These are phyloP conservation scores for Hymenoscyphus occultus DNA, from an alignment of 2,329 filamentous ascomycete species.

Conservation along the genomic window DNA sequence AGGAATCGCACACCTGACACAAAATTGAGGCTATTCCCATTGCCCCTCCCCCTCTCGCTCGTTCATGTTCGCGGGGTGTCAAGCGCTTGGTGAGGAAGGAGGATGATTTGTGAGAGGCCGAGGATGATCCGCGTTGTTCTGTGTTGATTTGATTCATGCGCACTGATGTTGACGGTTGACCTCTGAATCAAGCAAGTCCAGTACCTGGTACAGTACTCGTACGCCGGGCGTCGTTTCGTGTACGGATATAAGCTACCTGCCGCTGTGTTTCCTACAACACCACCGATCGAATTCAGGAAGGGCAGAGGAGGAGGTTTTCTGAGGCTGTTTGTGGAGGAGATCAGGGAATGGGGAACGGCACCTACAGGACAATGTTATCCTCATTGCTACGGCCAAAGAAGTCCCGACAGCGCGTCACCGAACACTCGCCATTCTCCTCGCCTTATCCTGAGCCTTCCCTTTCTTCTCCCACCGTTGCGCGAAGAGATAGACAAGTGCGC, in stretches of 20 bases:
- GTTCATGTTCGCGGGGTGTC: background rate
- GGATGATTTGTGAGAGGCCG: background rate
- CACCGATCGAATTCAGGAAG: constrained; percentile 8
- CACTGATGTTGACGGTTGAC: background rate
- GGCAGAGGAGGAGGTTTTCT: constrained; percentile 14
- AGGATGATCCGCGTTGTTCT: background rate
- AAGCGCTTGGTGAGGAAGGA: background rate
- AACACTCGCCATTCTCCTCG: constrained; percentile 36
- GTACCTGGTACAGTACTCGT: too few species aligned
- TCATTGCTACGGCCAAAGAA: constrained; percentile 38
- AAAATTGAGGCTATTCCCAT: constrained; percentile 8
- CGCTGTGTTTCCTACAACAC: background rate
- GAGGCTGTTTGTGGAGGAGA: constrained; percentile 9
- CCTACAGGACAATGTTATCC: constrained; percentile 35
- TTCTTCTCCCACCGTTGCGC: constrained; percentile 26
- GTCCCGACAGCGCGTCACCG: constrained; percentile 31
- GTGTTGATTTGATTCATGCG: constrained; percentile 1
- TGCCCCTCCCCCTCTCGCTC: background rate
- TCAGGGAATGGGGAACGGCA: background rate
- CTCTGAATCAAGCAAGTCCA: background rate
- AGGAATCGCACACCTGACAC: constrained; percentile 12
- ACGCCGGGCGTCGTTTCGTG: background rate
- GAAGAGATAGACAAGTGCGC: constrained; percentile 24
- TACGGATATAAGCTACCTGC: constrained; percentile 15
- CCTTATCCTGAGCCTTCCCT: constrained; percentile 31